Base-by-base conservation (phyloP, 2,329 filamentous ascomycete genomes). In the Ophiostoma ulmi region DNA sequence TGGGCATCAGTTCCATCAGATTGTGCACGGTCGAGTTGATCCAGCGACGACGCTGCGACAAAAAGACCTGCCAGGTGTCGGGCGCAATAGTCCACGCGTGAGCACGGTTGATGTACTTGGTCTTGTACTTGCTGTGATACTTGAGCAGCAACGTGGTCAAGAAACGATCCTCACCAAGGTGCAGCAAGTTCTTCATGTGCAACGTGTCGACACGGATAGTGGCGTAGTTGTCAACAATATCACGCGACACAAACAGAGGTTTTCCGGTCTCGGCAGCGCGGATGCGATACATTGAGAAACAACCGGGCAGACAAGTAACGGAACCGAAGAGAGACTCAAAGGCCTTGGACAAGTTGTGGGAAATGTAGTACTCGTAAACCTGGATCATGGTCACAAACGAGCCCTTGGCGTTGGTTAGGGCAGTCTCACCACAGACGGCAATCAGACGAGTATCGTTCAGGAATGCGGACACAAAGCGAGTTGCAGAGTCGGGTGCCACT, bases 1-100 rank as follows among this genome's bases (percentile, higher is more conserved):
- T 85, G 6, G 94, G 94, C 73, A 98, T 94, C 73, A 99, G 90
- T 80, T 99, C 95, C 74, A 96, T 91, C 73, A 99, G 85, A 80
- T 99, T 99, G 85, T 99, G 95, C 69, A 99, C 92, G 0, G 95
- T 99, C 71, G 94, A 97, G 85, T 99, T 99, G 81, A 99, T 99
- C 95, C 95, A 99, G 79, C 95, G 92, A 84, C 95, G 94, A 85
- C 95, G 93, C 82, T 99, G 95, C 36, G 95, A 99, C 80, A 98
- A 85, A 86, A 99, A 98, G 72, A 99, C 93, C 61, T 85, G 82
- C 91, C 93, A 98, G 73, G 90, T 93, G 79, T 99, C 95, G 7
- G 95, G 95, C 8, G 95, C 95, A 76, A 98, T 94, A 14, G 95
- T 99, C 93, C 93, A 98, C 36, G 95, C 95, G 77, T 97, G 91